phyloP scores from a whole-genome alignment of 1,139 yeast genomes.

The Ogataea hybrid region DNA sequence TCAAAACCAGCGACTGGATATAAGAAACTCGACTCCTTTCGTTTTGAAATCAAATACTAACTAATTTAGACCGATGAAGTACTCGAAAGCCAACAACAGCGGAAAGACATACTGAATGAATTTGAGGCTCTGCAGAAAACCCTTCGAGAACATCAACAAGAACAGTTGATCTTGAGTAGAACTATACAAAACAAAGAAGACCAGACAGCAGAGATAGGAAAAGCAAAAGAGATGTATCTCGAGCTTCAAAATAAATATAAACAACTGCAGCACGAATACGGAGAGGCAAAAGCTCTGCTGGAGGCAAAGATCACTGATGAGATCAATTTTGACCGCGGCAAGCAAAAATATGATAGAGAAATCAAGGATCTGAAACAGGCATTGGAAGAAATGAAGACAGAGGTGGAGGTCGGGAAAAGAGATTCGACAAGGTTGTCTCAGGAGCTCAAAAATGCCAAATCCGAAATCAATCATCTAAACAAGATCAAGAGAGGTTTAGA shows the following conservation, averaged over 20 bases:
- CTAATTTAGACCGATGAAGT: neutral
- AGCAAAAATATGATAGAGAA: conserved; percentile 37
- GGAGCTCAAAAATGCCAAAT: conserved; percentile 31
- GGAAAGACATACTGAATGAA: too few species aligned
- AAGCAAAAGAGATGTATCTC: neutral
- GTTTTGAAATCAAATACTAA: conserved; percentile 8
- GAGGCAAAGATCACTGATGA: conserved; percentile 40
- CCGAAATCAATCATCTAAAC: conserved; percentile 40
- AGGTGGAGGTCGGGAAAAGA: conserved; percentile 28
- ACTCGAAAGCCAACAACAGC: too few species aligned
- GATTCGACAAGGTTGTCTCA: conserved; percentile 18
- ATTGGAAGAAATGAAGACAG: conserved; percentile 28
- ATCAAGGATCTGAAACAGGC: conserved; percentile 29
- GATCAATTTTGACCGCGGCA: conserved; percentile 39
- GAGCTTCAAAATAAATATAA: conserved; percentile 30
- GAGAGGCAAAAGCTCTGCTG: conserved; percentile 35
- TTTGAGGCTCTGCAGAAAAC: neutral
- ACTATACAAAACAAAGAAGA: neutral
- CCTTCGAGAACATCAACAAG: neutral
- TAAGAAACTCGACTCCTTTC: neutral
- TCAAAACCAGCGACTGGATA: neutral
- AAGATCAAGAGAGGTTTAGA: conserved; percentile 32
- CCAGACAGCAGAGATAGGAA: conserved; percentile 14
- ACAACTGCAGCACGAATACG: conserved; percentile 39
- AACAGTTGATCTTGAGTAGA: conserved; percentile 4